phyloP scores from a whole-genome alignment of 1,284 basidiomycete species.

The Ceratobasidium sp. region DNA sequence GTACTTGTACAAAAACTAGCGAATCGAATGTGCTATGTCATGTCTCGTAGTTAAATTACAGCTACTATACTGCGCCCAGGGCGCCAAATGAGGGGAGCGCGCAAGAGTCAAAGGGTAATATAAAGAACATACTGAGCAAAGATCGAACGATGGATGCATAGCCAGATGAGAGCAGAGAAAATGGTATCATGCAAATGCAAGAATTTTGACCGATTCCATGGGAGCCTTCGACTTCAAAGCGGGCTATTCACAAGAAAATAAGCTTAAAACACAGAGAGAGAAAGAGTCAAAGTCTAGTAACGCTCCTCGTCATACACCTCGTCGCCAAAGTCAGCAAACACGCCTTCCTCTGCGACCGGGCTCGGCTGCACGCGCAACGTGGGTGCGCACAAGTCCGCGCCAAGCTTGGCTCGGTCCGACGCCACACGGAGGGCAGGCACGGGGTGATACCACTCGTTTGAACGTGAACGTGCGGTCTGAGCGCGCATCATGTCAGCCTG shows the following conservation, averaged over 20 bases:
- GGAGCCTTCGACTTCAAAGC: constrained; percentile 16
- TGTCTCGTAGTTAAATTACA: constrained; percentile 40
- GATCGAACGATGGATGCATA: constrained; percentile 13
- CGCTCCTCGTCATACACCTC: constrained; percentile 26
- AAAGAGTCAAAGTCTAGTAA: constrained; percentile 12
- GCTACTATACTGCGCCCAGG: constrained; percentile 37
- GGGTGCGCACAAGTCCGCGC: constrained; percentile 27
- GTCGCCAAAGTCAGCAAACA: constrained; percentile 27
- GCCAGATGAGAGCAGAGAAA: constrained; percentile 19
- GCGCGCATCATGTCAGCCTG: background rate
- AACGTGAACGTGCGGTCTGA: constrained; percentile 28
- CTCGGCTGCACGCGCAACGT: constrained; percentile 28
- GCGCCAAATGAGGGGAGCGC: background rate
- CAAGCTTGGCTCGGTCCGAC: constrained; percentile 25
- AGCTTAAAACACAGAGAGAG: constrained; percentile 2
- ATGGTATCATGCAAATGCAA: constrained; percentile 41
- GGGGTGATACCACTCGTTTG: constrained; percentile 37
- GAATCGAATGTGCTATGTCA: constrained; percentile 22
- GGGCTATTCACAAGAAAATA: constrained; percentile 30
- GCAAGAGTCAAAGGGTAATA: constrained; percentile 11
- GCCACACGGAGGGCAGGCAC: constrained; percentile 14
- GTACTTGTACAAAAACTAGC: constrained; percentile 42
- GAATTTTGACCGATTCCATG: constrained; percentile 15
- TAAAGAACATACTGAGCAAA: constrained; percentile 25
- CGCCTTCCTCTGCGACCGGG: constrained; percentile 38